phyloP scores from a whole-genome alignment of 441 rosid genomes.

The Arabidopsis hybrid region DNA sequence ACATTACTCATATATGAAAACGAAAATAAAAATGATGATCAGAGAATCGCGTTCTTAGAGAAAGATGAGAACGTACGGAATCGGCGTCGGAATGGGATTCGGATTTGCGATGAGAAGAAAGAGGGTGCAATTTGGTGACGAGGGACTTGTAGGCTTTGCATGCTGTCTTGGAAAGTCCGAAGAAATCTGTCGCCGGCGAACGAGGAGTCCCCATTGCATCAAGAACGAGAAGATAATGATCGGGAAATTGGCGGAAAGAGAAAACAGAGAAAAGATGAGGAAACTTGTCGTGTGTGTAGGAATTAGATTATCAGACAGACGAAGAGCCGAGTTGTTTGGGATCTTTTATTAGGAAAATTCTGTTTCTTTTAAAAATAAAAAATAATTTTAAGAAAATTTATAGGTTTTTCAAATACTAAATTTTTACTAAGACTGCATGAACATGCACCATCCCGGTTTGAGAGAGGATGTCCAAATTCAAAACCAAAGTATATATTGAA shows the following conservation, averaged over 20 bases:
- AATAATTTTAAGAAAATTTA: not conserved
- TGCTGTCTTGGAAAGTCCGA: constrained; percentile 52
- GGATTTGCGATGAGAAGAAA: constrained; percentile 50
- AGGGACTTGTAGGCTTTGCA: constrained; percentile 70
- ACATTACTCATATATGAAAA: not conserved
- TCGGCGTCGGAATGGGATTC: constrained; percentile 48
- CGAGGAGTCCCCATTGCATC: constrained; percentile 54
- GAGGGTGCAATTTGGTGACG: constrained; percentile 55
- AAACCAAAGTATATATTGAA: not conserved
- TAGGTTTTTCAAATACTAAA: not conserved
- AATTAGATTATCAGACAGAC: constrained; percentile 35
- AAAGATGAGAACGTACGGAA: constrained; percentile 42
- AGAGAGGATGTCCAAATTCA: no score
- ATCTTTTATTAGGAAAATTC: constrained; percentile 40
- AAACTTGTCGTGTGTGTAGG: constrained; percentile 26
- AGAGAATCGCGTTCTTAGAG: not conserved
- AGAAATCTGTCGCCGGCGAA: constrained; percentile 51
- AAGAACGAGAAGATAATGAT: not conserved
- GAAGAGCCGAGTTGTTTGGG: constrained; percentile 45
- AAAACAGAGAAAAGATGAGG: constrained; percentile 36
- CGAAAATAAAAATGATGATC: not conserved
- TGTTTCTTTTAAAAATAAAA: not conserved
- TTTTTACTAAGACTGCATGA: no score
- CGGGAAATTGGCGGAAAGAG: not conserved
- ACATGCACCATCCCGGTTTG: no score